Percentiles rank a stretch among this genome's conserved stretches.
These are phyloP conservation scores for Clarireedia hainanense DNA, from an alignment of 2,329 filamentous ascomycete species.

Conservation along the genomic window DNA sequence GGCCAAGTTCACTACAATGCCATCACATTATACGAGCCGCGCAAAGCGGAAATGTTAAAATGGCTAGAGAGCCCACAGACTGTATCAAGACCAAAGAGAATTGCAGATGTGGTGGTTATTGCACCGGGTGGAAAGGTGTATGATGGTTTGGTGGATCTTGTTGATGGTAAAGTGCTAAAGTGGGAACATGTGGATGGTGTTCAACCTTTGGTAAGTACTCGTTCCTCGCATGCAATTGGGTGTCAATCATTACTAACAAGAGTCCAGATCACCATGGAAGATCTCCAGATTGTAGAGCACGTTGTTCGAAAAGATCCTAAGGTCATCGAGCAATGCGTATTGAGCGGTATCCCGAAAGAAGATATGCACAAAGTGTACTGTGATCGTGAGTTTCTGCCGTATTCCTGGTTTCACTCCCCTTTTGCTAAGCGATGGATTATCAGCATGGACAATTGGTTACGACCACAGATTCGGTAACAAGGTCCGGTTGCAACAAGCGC, in stretches of 20 bases:
- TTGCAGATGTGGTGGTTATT: conserved; percentile 80
- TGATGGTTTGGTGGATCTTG: conserved; percentile 73
- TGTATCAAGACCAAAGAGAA: conserved; percentile 54
- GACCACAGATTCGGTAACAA: conserved; percentile 79
- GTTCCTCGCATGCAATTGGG: background rate
- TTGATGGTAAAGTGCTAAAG: conserved; percentile 54
- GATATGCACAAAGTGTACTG: conserved; percentile 97
- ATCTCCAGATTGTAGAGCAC: conserved; percentile 72
- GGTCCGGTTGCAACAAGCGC: conserved; percentile 77
- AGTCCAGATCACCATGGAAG: conserved; percentile 76
- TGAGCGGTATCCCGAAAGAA: conserved; percentile 70
- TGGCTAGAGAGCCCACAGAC: conserved; percentile 64
- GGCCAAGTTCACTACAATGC: conserved; percentile 76
- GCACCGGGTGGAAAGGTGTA: conserved; percentile 70
- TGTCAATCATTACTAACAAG: conserved; percentile 11
- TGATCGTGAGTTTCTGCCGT: conserved; percentile 53
- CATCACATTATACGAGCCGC: conserved; percentile 75
- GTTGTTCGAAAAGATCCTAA: conserved; percentile 69
- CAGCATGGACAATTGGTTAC: conserved; percentile 88
- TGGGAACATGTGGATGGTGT: conserved; percentile 72
- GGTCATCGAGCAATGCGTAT: conserved; percentile 82
- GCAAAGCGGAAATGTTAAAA: conserved; percentile 73
- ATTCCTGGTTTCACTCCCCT: background rate
- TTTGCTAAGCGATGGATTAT: conserved; percentile 14
- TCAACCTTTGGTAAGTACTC: conserved; percentile 62